Conservation (phyloP, 148 eudicot species). For the Talinum fruticosum region DNA sequence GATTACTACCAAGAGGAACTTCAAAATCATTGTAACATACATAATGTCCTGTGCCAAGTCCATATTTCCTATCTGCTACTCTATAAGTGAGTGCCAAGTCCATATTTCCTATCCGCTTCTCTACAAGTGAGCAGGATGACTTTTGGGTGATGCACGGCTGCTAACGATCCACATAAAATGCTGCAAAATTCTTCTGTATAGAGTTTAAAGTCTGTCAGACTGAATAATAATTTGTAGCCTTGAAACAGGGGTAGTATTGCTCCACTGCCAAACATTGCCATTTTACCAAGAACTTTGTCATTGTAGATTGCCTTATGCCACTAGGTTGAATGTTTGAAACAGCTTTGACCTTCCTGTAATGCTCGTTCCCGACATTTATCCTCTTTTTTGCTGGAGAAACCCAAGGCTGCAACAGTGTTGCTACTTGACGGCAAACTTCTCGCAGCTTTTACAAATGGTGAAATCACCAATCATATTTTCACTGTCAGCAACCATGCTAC, state of each 20-base stretch:
- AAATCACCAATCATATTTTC: too few species aligned
- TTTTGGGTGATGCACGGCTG: conserved; percentile 57
- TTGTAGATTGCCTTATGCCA: conserved; percentile 68
- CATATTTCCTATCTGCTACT: conserved; percentile 69
- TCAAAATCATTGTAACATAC: conserved; percentile 44
- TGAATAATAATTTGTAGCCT: too few species aligned
- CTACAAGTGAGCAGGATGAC: conserved; percentile 50
- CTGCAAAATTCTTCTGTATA: conserved; percentile 54
- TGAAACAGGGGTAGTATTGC: conserved; percentile 11
- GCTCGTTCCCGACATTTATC: conserved; percentile 46
- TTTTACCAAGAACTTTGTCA: conserved; percentile 81
- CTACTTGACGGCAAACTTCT: too few species aligned
- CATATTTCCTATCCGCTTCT: conserved; percentile 69
- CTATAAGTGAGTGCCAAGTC: conserved; percentile 43
- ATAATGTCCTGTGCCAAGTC: conserved; percentile 59
- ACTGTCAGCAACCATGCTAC: too few species aligned
- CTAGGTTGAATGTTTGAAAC: conserved; percentile 37
- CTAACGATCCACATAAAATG: conserved; percentile 72
- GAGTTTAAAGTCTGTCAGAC: neutral
- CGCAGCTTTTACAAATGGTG: too few species aligned
- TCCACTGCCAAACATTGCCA: conserved; percentile 32
- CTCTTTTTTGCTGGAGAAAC: conserved; percentile 69
- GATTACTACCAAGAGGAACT: conserved; percentile 21
- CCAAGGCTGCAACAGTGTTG: too few species aligned
- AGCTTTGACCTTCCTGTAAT: conserved; percentile 51